These are phyloP conservation scores for Dryadomyces sulphureus DNA, from an alignment of 2,329 filamentous ascomycete species.

Conservation along the genomic window DNA sequence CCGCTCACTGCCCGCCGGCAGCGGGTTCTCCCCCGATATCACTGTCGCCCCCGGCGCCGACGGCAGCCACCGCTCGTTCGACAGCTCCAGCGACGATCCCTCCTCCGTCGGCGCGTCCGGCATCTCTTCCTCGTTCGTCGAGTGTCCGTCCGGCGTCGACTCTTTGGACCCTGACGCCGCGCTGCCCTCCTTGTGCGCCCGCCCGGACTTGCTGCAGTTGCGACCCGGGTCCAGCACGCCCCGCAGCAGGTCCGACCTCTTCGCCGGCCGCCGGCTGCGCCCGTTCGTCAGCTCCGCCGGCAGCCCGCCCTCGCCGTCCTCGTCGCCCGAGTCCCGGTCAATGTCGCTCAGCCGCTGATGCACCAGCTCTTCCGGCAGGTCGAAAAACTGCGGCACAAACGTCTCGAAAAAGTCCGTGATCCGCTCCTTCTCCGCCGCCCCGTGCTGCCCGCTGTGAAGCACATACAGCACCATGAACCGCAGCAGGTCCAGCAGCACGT, in stretches of 20 bases:
- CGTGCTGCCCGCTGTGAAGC: conserved; percentile 54
- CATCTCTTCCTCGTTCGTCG: conserved; percentile 63
- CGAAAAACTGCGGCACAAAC: conserved; percentile 65
- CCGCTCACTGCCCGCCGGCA: conserved; percentile 38
- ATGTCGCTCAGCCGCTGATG: conserved; percentile 53
- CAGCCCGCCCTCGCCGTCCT: conserved; percentile 60
- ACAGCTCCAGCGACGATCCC: conserved; percentile 39
- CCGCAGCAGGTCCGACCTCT: conserved; percentile 68
- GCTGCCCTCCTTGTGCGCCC: conserved; percentile 61
- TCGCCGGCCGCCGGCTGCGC: conserved; percentile 42
- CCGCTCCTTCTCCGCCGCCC: conserved; percentile 57
- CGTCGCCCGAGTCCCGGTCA: conserved; percentile 56
- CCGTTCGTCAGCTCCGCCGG: conserved; percentile 58
- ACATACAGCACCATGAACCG: conserved; percentile 51
- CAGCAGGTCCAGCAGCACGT: conserved; percentile 48
- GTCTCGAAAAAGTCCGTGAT: conserved; percentile 62
- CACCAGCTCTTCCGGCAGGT: conserved; percentile 55
- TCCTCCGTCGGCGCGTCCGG: conserved; percentile 28
- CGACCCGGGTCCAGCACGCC: conserved; percentile 70
- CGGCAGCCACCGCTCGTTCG: conserved; percentile 51
- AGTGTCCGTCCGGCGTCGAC: conserved; percentile 72
- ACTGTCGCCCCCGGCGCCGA: conserved; percentile 41
- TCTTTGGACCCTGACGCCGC: conserved; percentile 70
- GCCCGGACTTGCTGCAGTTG: conserved; percentile 40
- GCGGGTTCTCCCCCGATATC: conserved; percentile 36